These are phyloP conservation scores for Achlya hypogyna DNA, from an alignment of 352 stramenopile species.

Conservation along the genomic window DNA sequence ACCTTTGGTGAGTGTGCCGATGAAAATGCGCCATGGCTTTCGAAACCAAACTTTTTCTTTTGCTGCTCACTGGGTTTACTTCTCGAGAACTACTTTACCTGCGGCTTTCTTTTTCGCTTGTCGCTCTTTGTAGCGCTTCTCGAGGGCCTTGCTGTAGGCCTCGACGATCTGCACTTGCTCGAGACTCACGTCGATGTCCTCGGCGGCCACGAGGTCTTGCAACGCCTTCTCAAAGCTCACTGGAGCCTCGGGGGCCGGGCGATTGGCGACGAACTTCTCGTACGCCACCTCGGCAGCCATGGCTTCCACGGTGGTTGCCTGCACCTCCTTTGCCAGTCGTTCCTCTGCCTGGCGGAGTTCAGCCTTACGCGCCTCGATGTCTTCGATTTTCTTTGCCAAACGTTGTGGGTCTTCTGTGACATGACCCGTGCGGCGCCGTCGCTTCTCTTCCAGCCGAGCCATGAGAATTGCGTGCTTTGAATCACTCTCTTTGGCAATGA, in stretches of 20 bases:
- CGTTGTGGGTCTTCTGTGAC: not conserved
- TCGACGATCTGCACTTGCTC: conserved; percentile 1
- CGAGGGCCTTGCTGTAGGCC: not conserved
- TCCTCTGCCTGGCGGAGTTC: not conserved
- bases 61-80: not conserved
- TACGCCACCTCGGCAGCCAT: not conserved
- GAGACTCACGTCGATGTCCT: not conserved
- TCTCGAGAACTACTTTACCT: too few species aligned
- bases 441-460: not conserved
- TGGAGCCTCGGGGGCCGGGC: not conserved
- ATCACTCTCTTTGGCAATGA: not conserved
- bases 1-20: not conserved
- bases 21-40: not conserved
- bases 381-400: not conserved
- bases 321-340: not conserved
- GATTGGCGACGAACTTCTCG: not conserved
- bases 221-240: not conserved
- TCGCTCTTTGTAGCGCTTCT: not conserved
- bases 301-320: not conserved
- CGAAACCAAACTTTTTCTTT: not conserved
- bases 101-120: not conserved
- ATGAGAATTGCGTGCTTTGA: not conserved
- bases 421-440: not conserved
- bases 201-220: not conserved
- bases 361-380: not conserved